Evolutionary conservation across 2,329 filamentous ascomycete genomes (phyloP), one percentile per base, ranked within the genome.

Genomic region (Venturia asperata): DNA sequence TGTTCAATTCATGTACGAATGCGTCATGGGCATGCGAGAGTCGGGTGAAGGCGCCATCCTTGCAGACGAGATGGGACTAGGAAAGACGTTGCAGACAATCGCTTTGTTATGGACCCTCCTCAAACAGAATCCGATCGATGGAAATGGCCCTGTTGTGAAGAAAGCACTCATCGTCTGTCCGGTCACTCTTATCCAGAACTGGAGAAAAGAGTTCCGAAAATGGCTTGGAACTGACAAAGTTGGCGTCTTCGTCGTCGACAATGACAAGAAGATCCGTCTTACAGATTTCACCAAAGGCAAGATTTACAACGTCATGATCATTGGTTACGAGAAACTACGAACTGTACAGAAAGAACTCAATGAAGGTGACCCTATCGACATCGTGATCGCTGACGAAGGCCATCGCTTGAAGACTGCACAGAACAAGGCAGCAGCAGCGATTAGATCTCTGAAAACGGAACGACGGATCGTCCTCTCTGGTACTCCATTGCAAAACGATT

Each of bases 31-130:
- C 5, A 83, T 90, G 80, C 81, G 86, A 52, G 86, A 83, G 67
- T 84, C 84, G 69, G 87, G 87, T 1, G 82, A 87, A 73, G 87
- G 87, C 30, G 87, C 87, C 3, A 86, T 91, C 66, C 77, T 91
- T 61, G 88, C 88, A 1, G 88, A 91, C 71, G 88, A 90, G 69
- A 91, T 91, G 88, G 88, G 88, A 0, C 74, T 91, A 1, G 88
- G 88, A 24, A 91, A 91, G 75, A 90, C 88, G 0, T 72, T 90
- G 42, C 87, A 90, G 70, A 90, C 87, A 0, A 90, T 91, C 70
- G 79, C 87, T 3, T 74, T 90, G 58, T 72, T 90, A 15, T 90
- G 87, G 87, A 90, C 87, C 1, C 73, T 90, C 42, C 75, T 90
- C 67, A 90, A 89, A 72, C 87, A 90, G 70, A 89, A 87, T 70